phyloP scores from a whole-genome alignment of 331 rosid genomes.

The Erythrophleum ivorense region DNA sequence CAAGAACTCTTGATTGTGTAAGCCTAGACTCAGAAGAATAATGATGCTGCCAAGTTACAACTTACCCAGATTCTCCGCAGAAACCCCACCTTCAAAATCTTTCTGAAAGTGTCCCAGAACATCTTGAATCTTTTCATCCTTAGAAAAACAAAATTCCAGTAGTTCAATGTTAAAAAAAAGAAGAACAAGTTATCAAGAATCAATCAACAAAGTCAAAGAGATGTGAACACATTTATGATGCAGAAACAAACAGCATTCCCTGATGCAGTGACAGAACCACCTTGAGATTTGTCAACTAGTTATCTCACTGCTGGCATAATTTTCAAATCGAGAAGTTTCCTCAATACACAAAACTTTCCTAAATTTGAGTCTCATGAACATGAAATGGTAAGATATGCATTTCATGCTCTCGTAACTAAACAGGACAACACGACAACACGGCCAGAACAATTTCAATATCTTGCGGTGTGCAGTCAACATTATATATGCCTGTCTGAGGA shows the following conservation, averaged over 20 bases:
- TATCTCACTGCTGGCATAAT: conserved; percentile 35
- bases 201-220: neutral
- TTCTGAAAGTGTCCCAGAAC: conserved; percentile 97
- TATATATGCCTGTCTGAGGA: conserved; percentile 14
- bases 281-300: conserved; percentile 6
- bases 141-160: conserved; percentile 16
- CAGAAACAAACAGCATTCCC: conserved; percentile 26
- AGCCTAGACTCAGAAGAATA: conserved; percentile 21
- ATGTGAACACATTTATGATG: conserved; percentile 28
- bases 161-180: conserved; percentile 22
- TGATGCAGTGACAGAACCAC: conserved; percentile 7
- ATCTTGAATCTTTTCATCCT: conserved; percentile 94
- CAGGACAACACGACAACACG: conserved; percentile 24
- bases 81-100: conserved; percentile 96
- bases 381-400: conserved; percentile 27
- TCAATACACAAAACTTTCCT: conserved; percentile 33
- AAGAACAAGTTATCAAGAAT: conserved; percentile 5
- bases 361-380: conserved; percentile 19
- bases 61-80: conserved; percentile 95
- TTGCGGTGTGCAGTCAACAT: neutral
- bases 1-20: conserved; percentile 19
- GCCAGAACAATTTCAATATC: conserved; percentile 29
- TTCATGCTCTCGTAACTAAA: conserved; percentile 28
- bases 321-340: conserved; percentile 36
- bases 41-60: conserved; percentile 36